Evolutionary conservation across 2,329 filamentous ascomycete genomes (phyloP).

Genomic region (Arachnopeziza araneosa): DNA sequence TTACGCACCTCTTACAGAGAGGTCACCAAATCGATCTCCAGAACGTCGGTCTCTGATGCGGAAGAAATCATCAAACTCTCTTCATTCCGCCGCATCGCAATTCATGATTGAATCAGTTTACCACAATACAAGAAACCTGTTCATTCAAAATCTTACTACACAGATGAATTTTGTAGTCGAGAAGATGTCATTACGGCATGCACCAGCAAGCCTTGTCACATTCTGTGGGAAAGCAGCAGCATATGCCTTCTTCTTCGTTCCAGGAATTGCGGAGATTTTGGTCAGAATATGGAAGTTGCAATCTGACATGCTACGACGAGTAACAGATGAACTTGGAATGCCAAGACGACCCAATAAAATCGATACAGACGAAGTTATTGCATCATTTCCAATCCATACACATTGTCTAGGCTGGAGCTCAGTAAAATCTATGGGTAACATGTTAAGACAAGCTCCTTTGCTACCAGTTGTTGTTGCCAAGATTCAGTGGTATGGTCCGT

Average conservation of each 20-base stretch:
- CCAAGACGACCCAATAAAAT: constrained; percentile 48
- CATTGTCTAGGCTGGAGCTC: constrained; percentile 57
- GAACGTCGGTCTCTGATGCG: constrained; percentile 22
- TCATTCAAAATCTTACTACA: constrained; percentile 61
- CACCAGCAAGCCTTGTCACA: constrained; percentile 49
- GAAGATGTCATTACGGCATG: constrained; percentile 63
- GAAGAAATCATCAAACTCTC: constrained; percentile 43
- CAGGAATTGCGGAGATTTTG: constrained; percentile 63
- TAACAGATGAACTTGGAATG: constrained; percentile 54
- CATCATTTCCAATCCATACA: constrained; percentile 40
- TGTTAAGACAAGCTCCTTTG: constrained; percentile 47
- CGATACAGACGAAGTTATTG: constrained; percentile 31
- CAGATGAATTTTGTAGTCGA: constrained; percentile 69
- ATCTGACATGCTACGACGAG: constrained; percentile 52
- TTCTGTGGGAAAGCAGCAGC: constrained; percentile 70
- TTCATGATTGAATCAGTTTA: constrained; percentile 65
- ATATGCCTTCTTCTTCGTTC: constrained; percentile 70
- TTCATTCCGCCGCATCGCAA: constrained; percentile 54
- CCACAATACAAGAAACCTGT: constrained; percentile 67
- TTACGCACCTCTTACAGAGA: constrained; percentile 45
- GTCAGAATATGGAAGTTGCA: constrained; percentile 60
- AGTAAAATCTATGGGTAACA: constrained; percentile 47
- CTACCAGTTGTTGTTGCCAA: constrained; percentile 55
- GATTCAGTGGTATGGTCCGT: constrained; percentile 62
- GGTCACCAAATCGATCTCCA: constrained; percentile 29